Evolutionary conservation across 1,139 yeast species (phyloP), one percentile per base, ranked within the genome.

Genomic region (Scheffersomyces quercinus): DNA sequence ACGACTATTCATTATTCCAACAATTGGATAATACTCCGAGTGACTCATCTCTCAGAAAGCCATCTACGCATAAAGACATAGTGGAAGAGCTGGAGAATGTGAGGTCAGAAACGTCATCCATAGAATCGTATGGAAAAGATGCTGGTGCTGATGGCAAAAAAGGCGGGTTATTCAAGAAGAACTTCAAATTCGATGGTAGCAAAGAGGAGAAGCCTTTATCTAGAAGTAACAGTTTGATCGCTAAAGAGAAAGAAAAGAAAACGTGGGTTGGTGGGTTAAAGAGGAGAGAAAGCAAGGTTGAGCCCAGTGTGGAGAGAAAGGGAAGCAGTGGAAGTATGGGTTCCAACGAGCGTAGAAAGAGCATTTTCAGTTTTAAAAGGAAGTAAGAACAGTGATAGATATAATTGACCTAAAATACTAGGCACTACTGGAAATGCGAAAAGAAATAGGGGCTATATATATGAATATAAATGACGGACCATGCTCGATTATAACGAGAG

Each of bases 251-350:
- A 31, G 76, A 70, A 40, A 71, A 73, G 59, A 73, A 72, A 46
- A 64, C 72, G 8, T 72, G 77, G 77, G 73, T 70, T 5, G 74
- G 72, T 0, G 72, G 72, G 1, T 60, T 73, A 36, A 71, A 69
- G 45, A 55, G 73, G 40, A 54, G 68, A 43, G 75, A 70, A 37
- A 62, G 61, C 49, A 63, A 61, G 40, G 46, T 44, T 2, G 51
- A 43, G 16, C 35, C 35, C 6, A 31, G 36, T 8, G 15, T 40
- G 39, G 52, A 48, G 8, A 29, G 43, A 9, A 45, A 45, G 36
- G 37, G 36, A 12, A 42, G 40, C 13, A 28, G 37, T 16, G 46
- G 50, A 35, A 51, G 54, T 36, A 57, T 55, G 33, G 38, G 52
- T 12, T 43, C 55, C 28, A 45, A 48, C 8, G 62, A 56, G 35